Conservation (phyloP, 176 grass and related monocot species). For the Avena sativa region DNA sequence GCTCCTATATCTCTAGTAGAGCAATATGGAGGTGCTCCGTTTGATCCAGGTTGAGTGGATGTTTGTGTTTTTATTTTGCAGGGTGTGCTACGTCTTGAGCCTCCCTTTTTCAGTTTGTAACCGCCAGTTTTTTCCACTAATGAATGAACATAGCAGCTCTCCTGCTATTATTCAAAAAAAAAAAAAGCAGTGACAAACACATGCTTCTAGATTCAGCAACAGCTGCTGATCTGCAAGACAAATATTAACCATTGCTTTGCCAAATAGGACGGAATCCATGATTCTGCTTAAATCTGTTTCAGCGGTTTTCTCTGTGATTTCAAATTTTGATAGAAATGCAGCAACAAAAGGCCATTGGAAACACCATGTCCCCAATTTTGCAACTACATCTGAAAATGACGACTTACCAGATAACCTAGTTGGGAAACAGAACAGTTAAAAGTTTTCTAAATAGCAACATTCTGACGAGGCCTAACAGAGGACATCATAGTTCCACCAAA, state of each 20-base stretch:
- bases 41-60: too few relatives aligned
- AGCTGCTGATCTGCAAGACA: neutral
- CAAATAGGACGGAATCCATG: too few relatives aligned
- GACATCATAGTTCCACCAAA: neutral
- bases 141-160: too few relatives aligned
- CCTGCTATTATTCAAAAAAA: too few relatives aligned
- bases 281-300: neutral
- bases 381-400: neutral
- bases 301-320: too few relatives aligned
- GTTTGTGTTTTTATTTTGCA: too few relatives aligned
- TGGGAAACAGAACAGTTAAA: neutral
- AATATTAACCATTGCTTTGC: neutral
- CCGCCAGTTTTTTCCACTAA: too few relatives aligned
- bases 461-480: neutral
- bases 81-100: too few relatives aligned
- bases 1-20: too few relatives aligned
- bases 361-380: neutral
- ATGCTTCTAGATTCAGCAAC: neutral
- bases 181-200: neutral
- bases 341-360: neutral
- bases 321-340: too few relatives aligned
- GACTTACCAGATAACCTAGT: neutral
- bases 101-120: too few relatives aligned
- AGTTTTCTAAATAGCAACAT: neutral
- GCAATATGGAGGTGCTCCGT: too few relatives aligned